Evolutionary conservation across 257 asterid species (phyloP), one percentile per base, ranked within the genome.

Genomic region (Ligustrum vulgare): DNA sequence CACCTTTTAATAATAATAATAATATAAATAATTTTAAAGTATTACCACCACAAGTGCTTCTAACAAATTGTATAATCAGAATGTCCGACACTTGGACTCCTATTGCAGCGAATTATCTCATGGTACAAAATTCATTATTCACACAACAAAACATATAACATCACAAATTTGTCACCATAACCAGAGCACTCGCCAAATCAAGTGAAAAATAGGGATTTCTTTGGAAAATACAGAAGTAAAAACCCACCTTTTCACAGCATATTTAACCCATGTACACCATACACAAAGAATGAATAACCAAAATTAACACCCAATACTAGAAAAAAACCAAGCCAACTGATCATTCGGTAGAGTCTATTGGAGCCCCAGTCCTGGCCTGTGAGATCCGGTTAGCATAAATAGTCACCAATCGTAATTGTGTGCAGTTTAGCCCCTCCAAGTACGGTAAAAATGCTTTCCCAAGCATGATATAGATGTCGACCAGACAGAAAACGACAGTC

Each of bases 401-500:
- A 18, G 98, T 95, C 78, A 95, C 99, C 86, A 95, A 75, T 28
- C 98, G 85, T 49, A 91, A 82, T 77, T 95, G 99, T 2, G 98
- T 95, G 81, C 96, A 89, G 72, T 91, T 95, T 37, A 95, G 92
- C 47, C 96, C 98, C 75, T 93, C 99, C 93, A 95, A 73, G 79
- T 92, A 90, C 47, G 99, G 99, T 84, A 92, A 82, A 79, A 95
- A 95, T 71, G 93, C 91, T 86, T 90, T 95, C 67, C 99, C 99
- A 9, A 95, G 90, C 98, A 92, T 91, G 76, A 95, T 95, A 66
- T 95, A 95, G 62, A 95, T 90, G 85, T 95, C 99, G 25, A 95
- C 99, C 45, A 95, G 94, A 75, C 99, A 95, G 86, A 95, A 95
- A 49, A 95, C 99, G 35, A 95, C 99, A 36, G 96, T 95, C 99